These are phyloP conservation scores for Talaromyces rugulosus DNA, from an alignment of 2,329 filamentous ascomycete genomes.

Conservation along the genomic window DNA sequence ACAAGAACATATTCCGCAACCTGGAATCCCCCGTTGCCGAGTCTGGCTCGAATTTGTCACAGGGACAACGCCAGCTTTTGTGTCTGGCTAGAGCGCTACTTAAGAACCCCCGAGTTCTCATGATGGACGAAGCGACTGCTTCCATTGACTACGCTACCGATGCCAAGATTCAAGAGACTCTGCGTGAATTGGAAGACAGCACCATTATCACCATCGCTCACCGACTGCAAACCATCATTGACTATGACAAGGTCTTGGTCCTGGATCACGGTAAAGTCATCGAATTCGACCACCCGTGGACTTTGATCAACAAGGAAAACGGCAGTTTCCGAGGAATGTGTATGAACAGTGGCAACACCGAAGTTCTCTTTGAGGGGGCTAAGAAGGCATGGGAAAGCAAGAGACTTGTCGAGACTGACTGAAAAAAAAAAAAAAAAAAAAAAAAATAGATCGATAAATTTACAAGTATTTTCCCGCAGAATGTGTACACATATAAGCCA, in stretches of 20 bases:
- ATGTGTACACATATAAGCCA: conserved; percentile 2
- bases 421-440: neutral
- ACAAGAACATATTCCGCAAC: conserved; percentile 93
- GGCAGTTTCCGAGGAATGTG: conserved; percentile 67
- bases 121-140: conserved; percentile 98
- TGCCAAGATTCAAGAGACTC: conserved; percentile 91
- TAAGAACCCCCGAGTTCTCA: conserved; percentile 84
- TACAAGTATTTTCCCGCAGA: neutral
- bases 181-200: conserved; percentile 78
- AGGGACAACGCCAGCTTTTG: conserved; percentile 90
- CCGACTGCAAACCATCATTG: conserved; percentile 90
- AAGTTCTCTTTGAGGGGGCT: conserved; percentile 53
- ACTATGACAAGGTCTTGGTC: conserved; percentile 96
- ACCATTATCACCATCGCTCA: conserved; percentile 98
- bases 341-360: conserved; percentile 62
- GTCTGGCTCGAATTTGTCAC: conserved; percentile 89
- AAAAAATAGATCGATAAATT: neutral
- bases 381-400: conserved; percentile 46
- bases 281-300: conserved; percentile 87
- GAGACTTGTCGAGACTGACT: conserved; percentile 25
- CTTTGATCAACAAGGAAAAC: conserved; percentile 67
- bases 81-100: conserved; percentile 91
- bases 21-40: conserved; percentile 79
- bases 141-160: conserved; percentile 97
- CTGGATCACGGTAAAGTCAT: conserved; percentile 83